Base-by-base conservation (phyloP, 805 yeast genomes). In the Dipodascus albidus region DNA sequence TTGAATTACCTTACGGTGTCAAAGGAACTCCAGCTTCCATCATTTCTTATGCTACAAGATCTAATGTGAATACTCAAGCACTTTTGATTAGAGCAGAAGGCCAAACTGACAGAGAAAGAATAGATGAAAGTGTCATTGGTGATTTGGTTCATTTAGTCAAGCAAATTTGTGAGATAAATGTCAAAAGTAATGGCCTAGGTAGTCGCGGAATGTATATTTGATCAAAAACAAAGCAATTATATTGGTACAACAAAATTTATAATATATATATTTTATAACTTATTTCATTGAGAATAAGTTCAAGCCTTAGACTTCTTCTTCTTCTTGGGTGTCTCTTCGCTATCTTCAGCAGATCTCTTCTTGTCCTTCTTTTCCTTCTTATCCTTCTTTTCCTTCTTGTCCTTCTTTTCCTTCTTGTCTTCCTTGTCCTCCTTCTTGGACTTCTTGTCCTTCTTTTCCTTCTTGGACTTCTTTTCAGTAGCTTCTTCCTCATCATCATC, bases 301-400 rank as follows among this genome's bases (percentile, higher is more conserved):
- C 53, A 58, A 49, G 52, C 50, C 55, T 55, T 48, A n/a, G 52
- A 48, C 68, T 76, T 71, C 69, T 74, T 74, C 66, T 76, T 71
- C 68, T 74, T 72, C 72, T 79, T 77, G 55, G 79, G 76, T 60
- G 78, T 71, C 70, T 78, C 75, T 56, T 76, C 73, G 60, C 74
- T 73, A 69, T 78, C 74, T 55, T 73, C 69, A 59, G 67, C 73
- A 75, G 67, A 77, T 66, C 66, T 75, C 71, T 52, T 74, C 74
- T 65, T 76, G 56, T 61, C 59, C 68, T 76, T 71, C 69, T 74
- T 74, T 65, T 76, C 71, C 68, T 74, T 72, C 72, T 79, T 77
- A 55, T 80, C 76, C 60, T 78, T 71, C 70, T 78, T 75, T 56
- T 76, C 73, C 61, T 75, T 73, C 69, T 78, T 74, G 56, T 73